Evolutionary conservation across 2,329 filamentous ascomycete genomes (phyloP).

Genomic region (Cladosporium sp.): DNA sequence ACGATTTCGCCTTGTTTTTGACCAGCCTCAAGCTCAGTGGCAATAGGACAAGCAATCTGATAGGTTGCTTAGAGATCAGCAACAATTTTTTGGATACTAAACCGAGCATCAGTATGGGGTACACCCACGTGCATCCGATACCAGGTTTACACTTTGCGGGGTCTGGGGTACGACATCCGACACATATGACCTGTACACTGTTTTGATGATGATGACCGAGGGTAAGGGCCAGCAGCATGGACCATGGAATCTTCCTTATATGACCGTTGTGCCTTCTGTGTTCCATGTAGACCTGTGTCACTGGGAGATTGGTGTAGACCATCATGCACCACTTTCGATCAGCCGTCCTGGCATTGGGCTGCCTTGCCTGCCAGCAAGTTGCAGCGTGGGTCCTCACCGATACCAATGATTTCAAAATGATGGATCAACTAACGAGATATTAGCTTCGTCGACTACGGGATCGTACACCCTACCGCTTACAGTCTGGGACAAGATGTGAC

Average conservation of each 20-base stretch:
- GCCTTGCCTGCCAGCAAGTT: not conserved
- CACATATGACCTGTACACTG: no score
- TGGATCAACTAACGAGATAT: not conserved
- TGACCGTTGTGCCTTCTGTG: no score
- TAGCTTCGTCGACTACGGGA: conserved; percentile 8
- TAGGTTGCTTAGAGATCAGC: not conserved
- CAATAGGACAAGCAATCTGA: not conserved
- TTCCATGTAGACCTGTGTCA: no score
- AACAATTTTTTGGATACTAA: not conserved
- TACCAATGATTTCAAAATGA: not conserved
- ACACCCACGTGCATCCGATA: not conserved
- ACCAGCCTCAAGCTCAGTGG: not conserved
- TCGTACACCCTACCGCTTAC: not conserved
- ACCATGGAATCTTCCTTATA: no score
- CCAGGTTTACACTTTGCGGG: not conserved
- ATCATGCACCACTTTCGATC: not conserved
- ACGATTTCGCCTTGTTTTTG: not conserved
- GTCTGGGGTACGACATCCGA: not conserved
- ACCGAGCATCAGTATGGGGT: not conserved
- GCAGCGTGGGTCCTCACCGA: not conserved
- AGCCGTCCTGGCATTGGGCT: not conserved
- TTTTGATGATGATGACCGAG: not conserved
- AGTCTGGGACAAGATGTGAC: not conserved
- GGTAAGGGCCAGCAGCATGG: not conserved
- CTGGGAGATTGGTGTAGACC: not conserved